These are phyloP conservation scores for Leptomonas pyrrhocoris DNA, from an alignment of 208 protist genomes.

Conservation along the genomic window DNA sequence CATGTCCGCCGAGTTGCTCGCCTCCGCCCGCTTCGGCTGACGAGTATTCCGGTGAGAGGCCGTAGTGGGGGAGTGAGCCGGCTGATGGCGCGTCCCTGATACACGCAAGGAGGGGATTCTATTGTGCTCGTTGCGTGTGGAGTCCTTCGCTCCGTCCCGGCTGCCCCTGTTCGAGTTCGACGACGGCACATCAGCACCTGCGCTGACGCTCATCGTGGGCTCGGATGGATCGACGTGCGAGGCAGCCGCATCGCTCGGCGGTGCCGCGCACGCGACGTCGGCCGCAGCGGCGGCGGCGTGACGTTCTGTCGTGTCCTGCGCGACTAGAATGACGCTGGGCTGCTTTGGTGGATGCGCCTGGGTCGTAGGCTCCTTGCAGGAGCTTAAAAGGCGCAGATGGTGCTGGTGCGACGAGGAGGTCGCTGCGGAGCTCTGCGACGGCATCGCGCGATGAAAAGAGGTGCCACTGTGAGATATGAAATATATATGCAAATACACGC, in stretches of 20 bases:
- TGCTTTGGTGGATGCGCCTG: neutral
- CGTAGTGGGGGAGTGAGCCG: neutral
- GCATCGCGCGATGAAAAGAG: neutral
- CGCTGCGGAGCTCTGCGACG: neutral
- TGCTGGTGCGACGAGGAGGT: conserved; percentile 2
- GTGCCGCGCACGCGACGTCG: no score
- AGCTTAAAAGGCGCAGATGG: no score
- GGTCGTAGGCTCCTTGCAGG: neutral
- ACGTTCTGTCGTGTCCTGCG: no score
- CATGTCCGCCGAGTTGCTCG: conserved; percentile 2
- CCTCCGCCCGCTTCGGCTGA: neutral
- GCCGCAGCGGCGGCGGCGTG: no score
- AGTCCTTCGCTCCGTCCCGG: neutral
- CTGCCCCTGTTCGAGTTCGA: neutral
- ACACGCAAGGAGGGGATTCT: neutral
- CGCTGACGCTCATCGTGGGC: no score
- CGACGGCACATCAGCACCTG: neutral
- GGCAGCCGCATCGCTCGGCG: no score
- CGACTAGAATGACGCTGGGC: no score
- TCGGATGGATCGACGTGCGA: no score
- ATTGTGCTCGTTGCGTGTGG: neutral
- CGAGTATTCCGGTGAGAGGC: neutral
- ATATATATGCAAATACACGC: no score
- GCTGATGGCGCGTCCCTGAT: neutral
- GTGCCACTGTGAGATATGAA: no score